A percentile compares a stretch with the other conserved stretches of the same genome.
Conservation (phyloP, 768 basidiomycete species). For the Daedalea quercina region DNA sequence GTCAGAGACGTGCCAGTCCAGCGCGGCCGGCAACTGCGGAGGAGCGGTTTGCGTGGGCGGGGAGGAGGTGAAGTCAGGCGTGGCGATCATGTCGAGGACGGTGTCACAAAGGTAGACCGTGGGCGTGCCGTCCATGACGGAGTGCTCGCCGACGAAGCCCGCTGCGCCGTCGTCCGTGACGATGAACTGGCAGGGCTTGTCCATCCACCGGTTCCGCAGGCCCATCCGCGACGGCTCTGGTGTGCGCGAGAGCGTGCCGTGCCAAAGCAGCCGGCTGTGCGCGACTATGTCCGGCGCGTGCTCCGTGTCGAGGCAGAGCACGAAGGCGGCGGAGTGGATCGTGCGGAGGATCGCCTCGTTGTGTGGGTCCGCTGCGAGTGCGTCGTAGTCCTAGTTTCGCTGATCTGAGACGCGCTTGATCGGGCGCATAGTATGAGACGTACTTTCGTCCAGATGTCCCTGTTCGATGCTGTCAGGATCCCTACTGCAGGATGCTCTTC, state of each 20-base stretch:
- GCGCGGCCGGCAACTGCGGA: conserved; percentile 26
- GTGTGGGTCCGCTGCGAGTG: conserved; percentile 47
- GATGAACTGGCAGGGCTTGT: conserved; percentile 86
- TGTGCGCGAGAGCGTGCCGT: conserved; percentile 46
- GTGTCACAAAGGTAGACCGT: conserved; percentile 68
- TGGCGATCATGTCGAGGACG: conserved; percentile 52
- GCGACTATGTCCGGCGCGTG: conserved; percentile 47
- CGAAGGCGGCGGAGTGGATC: conserved; percentile 83
- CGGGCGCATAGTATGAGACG: conserved; percentile 2
- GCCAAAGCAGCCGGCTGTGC: conserved; percentile 73
- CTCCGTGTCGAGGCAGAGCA: conserved; percentile 69
- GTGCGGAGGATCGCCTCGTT: conserved; percentile 62
- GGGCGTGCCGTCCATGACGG: conserved; percentile 87
- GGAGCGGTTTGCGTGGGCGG: conserved; percentile 18
- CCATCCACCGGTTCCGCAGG: conserved; percentile 78
- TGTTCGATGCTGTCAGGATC: conserved; percentile 67
- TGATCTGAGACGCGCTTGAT: neutral
- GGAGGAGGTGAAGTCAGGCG: conserved; percentile 61
- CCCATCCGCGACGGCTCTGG: conserved; percentile 26
- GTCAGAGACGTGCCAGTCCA: conserved; percentile 44
- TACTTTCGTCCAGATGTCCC: conserved; percentile 89
- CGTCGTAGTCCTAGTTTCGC: conserved; percentile 48
- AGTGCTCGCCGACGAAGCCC: conserved; percentile 91
- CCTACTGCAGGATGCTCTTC: conserved; percentile 70
- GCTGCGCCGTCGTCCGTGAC: conserved; percentile 77